Base-by-base conservation (phyloP, 164 flowering plant species). In the Amborella trichopoda region DNA sequence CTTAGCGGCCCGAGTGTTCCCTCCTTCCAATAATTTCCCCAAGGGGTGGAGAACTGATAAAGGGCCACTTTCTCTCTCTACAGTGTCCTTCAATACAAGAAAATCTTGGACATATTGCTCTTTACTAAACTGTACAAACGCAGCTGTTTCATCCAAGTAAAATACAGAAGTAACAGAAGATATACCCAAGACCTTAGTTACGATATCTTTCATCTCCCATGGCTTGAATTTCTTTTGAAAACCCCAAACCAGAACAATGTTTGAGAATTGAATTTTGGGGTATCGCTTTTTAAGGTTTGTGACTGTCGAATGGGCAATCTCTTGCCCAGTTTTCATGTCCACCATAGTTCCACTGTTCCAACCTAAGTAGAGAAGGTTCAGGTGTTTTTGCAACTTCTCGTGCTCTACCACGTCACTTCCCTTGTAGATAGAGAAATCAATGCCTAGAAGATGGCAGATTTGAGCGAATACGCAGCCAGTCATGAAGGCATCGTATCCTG, bases 401-500 rank as follows among this genome's bases (percentile, higher is more conserved):
- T 66, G 44, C 33, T 63, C 24, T 1, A 60, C 65, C 23, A 80
- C 62, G 33, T 46, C 54, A 23, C 49, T 20, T 1, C 69, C 45
- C 20, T 65, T 18, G 28, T 55, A 53, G 18, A 20, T 23, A 22
- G 67, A 32, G 40, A 87, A 87, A 45, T 78, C 70, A 48, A 91
- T 54, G 6, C 86, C 90, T 6, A 84, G 52, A 64, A 61, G 70
- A 62, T 53, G 60, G 71, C 95, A 91, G 26, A 73, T 66, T 68
- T 91, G 88, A 28, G 88, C 81, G 74, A 91, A 87, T 43, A 91
- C 58, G 38, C 95, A 82, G 3, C 99, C 99, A 3, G 99, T 91
- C 99, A 91, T 87, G 53, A 91, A 87, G 26, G 96, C 94, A 75
- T 87, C 99, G 62, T 84, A 91, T 23, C 99, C 99, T 23, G 96